Base-by-base conservation (phyloP, 352 stramenopile species). In the Globisporangium middletonii region DNA sequence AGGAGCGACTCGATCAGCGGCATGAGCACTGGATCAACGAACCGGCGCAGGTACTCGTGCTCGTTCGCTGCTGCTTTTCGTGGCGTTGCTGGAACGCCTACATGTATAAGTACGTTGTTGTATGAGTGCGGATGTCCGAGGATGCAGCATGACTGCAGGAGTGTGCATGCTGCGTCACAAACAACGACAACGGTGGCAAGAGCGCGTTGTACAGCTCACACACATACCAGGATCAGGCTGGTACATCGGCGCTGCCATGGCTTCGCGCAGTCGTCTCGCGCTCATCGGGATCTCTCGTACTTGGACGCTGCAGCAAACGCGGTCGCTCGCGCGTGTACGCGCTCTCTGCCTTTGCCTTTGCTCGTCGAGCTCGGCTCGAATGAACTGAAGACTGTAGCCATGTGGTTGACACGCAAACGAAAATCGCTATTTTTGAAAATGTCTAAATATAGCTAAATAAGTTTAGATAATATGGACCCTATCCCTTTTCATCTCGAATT, bases 11-110 rank as follows among this genome's bases (percentile, higher is more conserved):
- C 80, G 41, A 92, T 92, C 4, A 92, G 70, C 15, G 82, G 80
- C 82, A 92, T 94, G 35, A 92, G 72, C 55, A 94, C 70, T 5
- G 80, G 80, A 53, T 92, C 82, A 7, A 94, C 84, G 51, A 72
- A 73, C n/a, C 75, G 73, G 2, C 82, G 73, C 45, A 94, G 68
- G 58, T 92, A 94, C 44, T 94, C 84, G 59, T 94, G 82, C 51
- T 94, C 84, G 57, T 69, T 81, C 28, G 80, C 77, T 37, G 53
- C 61, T 54, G 73, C 59, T 12, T 66, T 69, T 16, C 51, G 53
- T 16, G 56, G 61, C 5, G 60, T 59, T 35, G 45, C 44, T 3
- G 41, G 5, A 2, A 27, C 33, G 2, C 23, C 26, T 49, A 44
- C 26, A 23, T 11, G 16, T 42, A 48, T 48, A n/a, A 26, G 50